These are phyloP conservation scores for Chlorella sp. DNA, from an alignment of 139 green algal species.

Conservation along the genomic window DNA sequence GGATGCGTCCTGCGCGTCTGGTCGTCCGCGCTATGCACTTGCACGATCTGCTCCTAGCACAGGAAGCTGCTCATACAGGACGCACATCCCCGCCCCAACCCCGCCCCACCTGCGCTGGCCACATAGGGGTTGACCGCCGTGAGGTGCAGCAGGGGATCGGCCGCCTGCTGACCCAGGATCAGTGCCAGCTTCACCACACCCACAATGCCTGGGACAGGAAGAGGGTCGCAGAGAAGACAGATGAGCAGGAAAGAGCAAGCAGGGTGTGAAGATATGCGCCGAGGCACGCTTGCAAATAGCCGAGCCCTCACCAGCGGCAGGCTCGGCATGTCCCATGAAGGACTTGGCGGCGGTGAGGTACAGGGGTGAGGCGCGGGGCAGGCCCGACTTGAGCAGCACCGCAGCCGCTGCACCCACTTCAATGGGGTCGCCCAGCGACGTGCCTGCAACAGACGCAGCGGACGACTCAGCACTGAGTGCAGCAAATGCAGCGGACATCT, in stretches of 20 bases:
- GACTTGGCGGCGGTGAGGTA: conserved; percentile 83
- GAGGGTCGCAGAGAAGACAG: no score
- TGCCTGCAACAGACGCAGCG: no score
- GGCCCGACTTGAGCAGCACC: conserved; percentile 27
- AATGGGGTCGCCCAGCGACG: conserved; percentile 85
- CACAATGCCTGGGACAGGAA: conserved; percentile 50
- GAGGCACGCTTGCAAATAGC: no score
- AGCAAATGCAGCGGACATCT: no score
- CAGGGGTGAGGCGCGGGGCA: conserved; percentile 47
- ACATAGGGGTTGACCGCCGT: conserved; percentile 68
- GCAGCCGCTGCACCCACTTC: conserved; percentile 78
- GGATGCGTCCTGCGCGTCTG: no score
- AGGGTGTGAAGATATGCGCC: no score
- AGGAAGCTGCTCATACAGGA: no score
- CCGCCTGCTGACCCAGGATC: conserved; percentile 14
- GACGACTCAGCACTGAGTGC: no score
- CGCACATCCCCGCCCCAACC: no score
- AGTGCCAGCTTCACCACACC: conserved; percentile 69
- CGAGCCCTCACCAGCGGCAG: conserved; percentile 66
- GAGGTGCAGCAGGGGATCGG: conserved; percentile 59
- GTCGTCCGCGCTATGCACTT: no score
- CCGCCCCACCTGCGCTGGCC: not conserved
- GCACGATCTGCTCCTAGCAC: not conserved
- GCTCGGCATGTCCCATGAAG: conserved; percentile 86
- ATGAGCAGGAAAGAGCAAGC: no score